Evolutionary conservation across 306 rosid species (phyloP).

Genomic region (Psophocarpus tetragonolobus): DNA sequence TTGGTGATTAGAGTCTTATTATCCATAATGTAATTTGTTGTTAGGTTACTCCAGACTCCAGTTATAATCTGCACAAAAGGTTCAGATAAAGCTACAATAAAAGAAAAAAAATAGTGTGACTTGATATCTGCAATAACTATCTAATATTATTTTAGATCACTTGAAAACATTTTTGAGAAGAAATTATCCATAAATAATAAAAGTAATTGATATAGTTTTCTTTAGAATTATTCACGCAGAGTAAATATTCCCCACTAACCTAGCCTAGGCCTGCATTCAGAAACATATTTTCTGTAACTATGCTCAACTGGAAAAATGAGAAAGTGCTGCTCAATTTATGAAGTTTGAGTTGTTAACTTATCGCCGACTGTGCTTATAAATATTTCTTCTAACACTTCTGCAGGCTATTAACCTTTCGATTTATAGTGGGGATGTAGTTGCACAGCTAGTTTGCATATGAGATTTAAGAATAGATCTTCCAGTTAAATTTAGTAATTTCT

Average conservation of each 20-base stretch:
- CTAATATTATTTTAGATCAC: neutral
- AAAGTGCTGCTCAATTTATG: neutral
- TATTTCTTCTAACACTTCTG: neutral
- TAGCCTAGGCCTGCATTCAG: constrained; percentile 5
- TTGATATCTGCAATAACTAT: neutral
- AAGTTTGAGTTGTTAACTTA: neutral
- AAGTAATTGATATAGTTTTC: neutral
- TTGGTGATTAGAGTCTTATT: constrained; percentile 24
- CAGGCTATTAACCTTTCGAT: neutral
- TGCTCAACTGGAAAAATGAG: neutral
- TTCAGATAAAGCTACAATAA: neutral
- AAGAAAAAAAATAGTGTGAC: neutral
- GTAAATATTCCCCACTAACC: constrained; percentile 6
- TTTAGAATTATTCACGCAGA: neutral
- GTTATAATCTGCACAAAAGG: constrained; percentile 7
- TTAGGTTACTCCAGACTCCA: constrained; percentile 21
- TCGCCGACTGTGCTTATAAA: constrained; percentile 1
- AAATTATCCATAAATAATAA: neutral
- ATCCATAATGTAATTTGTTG: constrained; percentile 26
- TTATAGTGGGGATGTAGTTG: neutral
- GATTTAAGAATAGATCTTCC: neutral
- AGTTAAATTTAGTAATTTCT: constrained; percentile 11
- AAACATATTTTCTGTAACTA: neutral
- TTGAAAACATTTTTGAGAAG: neutral
- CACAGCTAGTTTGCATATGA: constrained; percentile 29